Base-by-base conservation (phyloP, 192 early-diverging fungal genomes). In the Backusella psychrophila region DNA sequence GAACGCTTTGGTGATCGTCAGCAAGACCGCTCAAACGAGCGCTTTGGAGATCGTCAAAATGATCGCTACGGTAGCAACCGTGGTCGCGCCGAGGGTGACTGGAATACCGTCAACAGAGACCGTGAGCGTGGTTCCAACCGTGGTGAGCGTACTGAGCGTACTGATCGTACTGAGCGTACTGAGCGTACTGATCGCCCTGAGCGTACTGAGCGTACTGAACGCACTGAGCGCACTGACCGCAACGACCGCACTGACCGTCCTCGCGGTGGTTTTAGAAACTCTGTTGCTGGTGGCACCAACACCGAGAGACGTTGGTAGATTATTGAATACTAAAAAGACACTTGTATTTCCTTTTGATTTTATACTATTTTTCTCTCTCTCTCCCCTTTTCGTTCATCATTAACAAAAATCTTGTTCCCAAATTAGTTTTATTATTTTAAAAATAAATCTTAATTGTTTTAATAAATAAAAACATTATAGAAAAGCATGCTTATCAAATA, bases 261-360 rank as follows among this genome's bases (percentile, higher is more conserved):
- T 46, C 39, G 41, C 8, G 19, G 21, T 29, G 42, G 23, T 26
- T 26, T 17, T 34, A 71, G 69, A 71, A 39, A 39, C 41, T 0
- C 29, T 29, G 69, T 8, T 71, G 39, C 69, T 42, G 42, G 69
- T 31, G 11, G 39, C 19, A 0, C 39, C 29, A 39, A 39, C 38
- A 71, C 8, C 4, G 69, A 71, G 41, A 71, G 69, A 71, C 38
- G 42, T 33, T 71, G 69, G 69, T 71, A 71, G 29, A 46, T 44
- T 17, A 17, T 23, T 42, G 11, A 21, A 41, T 12, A 26, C 56
- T 59, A 26, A 59, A 59, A 59, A 26, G 56, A 49, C n/a, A 19
- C 19, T 6, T 49, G 46, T 49, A 49, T 49, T 49, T 49, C 19
- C 46, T 49, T 17, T 49, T 49, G 46, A 49, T 49, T 49, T 49